Evolutionary conservation across 768 basidiomycete species (phyloP).

Genomic region (Leccinellum rugosiceps): DNA sequence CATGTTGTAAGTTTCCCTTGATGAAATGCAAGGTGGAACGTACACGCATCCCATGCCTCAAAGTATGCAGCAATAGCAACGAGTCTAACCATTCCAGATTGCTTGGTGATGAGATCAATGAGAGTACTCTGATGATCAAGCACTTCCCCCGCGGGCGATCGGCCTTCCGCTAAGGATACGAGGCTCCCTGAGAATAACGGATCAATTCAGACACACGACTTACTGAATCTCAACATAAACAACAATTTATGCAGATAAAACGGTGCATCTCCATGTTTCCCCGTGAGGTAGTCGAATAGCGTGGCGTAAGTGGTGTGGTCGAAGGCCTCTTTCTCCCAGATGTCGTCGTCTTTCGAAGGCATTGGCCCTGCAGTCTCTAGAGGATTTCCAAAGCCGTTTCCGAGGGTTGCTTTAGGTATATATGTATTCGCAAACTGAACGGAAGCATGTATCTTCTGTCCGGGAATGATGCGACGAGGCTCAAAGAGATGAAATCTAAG

Average conservation of each 20-base stretch:
- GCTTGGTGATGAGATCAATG: constrained; percentile 1
- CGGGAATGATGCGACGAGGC: constrained; percentile 11
- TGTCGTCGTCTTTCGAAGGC: constrained; percentile 1
- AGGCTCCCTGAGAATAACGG: background rate
- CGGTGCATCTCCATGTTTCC: constrained; percentile 7
- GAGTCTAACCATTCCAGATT: constrained; percentile 7
- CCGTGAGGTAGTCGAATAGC: constrained; percentile 10
- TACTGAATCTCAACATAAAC: constrained; percentile 19
- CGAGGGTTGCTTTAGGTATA: constrained; percentile 15
- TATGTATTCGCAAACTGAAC: constrained; percentile 19
- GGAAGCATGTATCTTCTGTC: constrained; percentile 16
- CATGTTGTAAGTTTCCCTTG: background rate
- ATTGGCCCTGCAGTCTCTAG: constrained; percentile 6
- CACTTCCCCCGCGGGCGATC: background rate
- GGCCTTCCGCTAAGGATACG: constrained; percentile 7
- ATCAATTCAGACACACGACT: background rate
- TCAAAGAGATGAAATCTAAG: constrained; percentile 10
- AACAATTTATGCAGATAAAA: constrained; percentile 15
- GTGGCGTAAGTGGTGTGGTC: constrained; percentile 6
- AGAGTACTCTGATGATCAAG: constrained; percentile 4
- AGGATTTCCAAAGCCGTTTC: constrained; percentile 14
- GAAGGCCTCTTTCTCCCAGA: constrained; percentile 17
- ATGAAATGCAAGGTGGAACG: background rate
- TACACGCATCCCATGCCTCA: constrained; percentile 9
- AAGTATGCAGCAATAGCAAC: constrained; percentile 15